Conservation (phyloP, 78 protist species). For the Dictyostelium firmibasis region DNA sequence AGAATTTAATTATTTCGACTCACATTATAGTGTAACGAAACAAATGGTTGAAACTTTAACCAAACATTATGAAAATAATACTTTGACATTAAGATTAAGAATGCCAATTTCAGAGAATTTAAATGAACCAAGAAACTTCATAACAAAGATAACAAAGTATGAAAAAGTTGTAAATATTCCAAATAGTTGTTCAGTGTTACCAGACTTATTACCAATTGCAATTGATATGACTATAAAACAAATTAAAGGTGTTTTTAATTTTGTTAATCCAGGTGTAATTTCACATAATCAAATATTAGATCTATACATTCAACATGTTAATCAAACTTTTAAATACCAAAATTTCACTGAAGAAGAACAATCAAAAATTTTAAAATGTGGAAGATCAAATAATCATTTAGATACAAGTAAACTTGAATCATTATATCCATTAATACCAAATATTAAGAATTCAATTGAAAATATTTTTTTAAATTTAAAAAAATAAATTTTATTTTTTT, state of each 20-base stretch:
- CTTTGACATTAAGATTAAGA: conserved; percentile 87
- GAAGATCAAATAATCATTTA: conserved; percentile 88
- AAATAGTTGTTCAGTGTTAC: conserved; percentile 88
- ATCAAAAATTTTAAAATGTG: conserved; percentile 77
- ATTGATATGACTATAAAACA: conserved; percentile 83
- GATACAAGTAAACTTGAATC: conserved; percentile 63
- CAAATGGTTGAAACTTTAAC: conserved; percentile 83
- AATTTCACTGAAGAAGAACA: conserved; percentile 91
- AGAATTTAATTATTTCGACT: conserved; percentile 88
- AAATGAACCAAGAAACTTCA: conserved; percentile 81
- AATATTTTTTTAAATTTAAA: conserved; percentile 35
- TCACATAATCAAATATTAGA: conserved; percentile 90
- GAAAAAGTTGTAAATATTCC: conserved; percentile 86
- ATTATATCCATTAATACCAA: conserved; percentile 75
- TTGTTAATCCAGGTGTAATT: conserved; percentile 91
- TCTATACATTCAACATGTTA: conserved; percentile 79
- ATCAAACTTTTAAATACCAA: conserved; percentile 65
- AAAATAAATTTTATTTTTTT: not conserved
- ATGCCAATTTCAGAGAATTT: conserved; percentile 93
- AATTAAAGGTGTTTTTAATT: conserved; percentile 86
- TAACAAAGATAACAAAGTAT: conserved; percentile 79
- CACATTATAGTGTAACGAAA: conserved; percentile 90
- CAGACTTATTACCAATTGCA: conserved; percentile 88
- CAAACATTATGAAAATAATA: conserved; percentile 48
- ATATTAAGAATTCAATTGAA: conserved; percentile 40